Evolutionary conservation across 108 stramenopile genomes (phyloP).

Genomic region (Phaeodactylum tricornutum): DNA sequence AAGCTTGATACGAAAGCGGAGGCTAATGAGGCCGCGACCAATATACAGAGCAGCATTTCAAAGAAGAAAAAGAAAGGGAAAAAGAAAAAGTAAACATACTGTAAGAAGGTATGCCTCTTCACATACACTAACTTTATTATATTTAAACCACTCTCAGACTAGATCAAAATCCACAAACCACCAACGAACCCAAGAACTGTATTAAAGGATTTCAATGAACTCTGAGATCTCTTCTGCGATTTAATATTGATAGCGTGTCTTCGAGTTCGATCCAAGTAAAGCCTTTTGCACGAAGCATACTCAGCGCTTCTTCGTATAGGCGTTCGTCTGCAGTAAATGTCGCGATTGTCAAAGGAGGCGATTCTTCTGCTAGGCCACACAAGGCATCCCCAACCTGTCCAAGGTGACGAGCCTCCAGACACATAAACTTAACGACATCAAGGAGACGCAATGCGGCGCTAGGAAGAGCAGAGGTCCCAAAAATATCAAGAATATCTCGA

Average conservation of each 20-base stretch:
- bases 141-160: no score
- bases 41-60: no score
- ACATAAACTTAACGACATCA: slow-evolving; percentile 38
- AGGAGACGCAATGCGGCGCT: slow-evolving; percentile 32
- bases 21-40: no score
- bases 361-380: slow-evolving; percentile 27
- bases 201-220: no score
- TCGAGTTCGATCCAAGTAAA: slow-evolving; percentile 33
- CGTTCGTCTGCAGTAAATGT: slow-evolving; percentile 44
- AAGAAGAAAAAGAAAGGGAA: no score
- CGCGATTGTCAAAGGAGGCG: slow-evolving; percentile 23
- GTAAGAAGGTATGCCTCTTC: no score
- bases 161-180: no score
- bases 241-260: slow-evolving; percentile 63
- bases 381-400: slow-evolving; percentile 31
- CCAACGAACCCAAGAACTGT: no score
- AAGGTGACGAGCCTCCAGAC: slow-evolving; percentile 19
- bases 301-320: slow-evolving; percentile 46
- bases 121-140: no score
- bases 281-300: slow-evolving; percentile 64
- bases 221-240: slow-evolving; percentile 34
- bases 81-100: no score
- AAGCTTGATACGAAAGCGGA: no score
- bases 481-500: slow-evolving; percentile 18
- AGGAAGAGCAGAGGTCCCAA: slow-evolving; percentile 17